Conservation (phyloP, 2,329 filamentous ascomycete species). For the Arthroderma sp. region DNA sequence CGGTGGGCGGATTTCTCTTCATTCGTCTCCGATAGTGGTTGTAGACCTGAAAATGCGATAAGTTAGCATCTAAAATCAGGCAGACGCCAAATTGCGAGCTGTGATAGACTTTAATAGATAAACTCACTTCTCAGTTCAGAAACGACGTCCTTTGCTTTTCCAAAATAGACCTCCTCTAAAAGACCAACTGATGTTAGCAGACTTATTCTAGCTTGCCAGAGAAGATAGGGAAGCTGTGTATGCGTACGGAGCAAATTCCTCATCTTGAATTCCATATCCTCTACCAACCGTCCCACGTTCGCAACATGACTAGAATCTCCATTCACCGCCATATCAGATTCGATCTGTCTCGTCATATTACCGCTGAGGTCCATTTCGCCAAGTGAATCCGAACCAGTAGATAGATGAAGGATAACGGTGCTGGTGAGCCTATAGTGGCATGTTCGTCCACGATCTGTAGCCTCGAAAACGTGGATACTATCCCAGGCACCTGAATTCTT, state of each 20-base stretch:
- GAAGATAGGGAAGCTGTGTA: not conserved
- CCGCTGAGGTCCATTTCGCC: slow-evolving; percentile 86
- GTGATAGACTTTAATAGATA: not conserved
- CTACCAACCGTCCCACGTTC: slow-evolving; percentile 85
- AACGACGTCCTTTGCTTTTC: slow-evolving; percentile 97
- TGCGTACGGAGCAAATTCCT: slow-evolving; percentile 67
- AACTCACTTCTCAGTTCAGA: slow-evolving; percentile 73
- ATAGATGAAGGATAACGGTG: slow-evolving; percentile 85
- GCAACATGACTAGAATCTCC: slow-evolving; percentile 87
- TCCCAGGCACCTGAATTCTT: slow-evolving; percentile 80
- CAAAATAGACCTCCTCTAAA: slow-evolving; percentile 90
- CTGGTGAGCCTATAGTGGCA: slow-evolving; percentile 97
- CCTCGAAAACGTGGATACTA: slow-evolving; percentile 97
- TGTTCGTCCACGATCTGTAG: slow-evolving; percentile 77
- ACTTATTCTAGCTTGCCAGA: slow-evolving; percentile 3
- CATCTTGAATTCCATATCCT: slow-evolving; percentile 99
- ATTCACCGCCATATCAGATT: slow-evolving; percentile 80
- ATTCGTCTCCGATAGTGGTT: slow-evolving; percentile 70
- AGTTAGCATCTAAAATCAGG: slow-evolving; percentile 9
- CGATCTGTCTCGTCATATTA: slow-evolving; percentile 95
- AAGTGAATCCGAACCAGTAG: slow-evolving; percentile 53
- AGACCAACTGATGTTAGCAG: slow-evolving; percentile 13
- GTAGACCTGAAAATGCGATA: slow-evolving; percentile 42
- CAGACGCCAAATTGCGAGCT: slow-evolving; percentile 4
- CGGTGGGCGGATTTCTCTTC: slow-evolving; percentile 73